Base-by-base conservation (phyloP, 2,329 filamentous ascomycete species). In the Acrodontium crateriforme region DNA sequence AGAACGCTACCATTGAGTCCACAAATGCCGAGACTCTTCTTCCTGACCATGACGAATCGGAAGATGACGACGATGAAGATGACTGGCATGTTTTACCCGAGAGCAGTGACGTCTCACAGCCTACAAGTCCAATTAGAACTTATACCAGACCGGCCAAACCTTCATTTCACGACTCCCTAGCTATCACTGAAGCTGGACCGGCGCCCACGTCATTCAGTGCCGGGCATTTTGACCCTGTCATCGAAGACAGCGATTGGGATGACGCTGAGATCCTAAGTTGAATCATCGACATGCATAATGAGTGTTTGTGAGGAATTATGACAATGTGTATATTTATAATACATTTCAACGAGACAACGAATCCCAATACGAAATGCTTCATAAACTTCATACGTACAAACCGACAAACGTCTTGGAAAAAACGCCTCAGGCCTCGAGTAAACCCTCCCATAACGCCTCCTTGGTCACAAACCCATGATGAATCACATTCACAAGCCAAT, bases 401-500 rank as follows among this genome's bases (percentile, higher is more conserved):
- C n/a, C n/a, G n/a, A n/a, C n/a, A n/a, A n/a, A n/a, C n/a, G n/a
- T n/a, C n/a, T n/a, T n/a, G n/a, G n/a, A n/a, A n/a, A n/a, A n/a
- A n/a, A n/a, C n/a, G n/a, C n/a, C n/a, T n/a, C n/a, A n/a, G n/a
- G n/a, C n/a, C n/a, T n/a, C n/a, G n/a, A 40, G 16, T 21, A 43
- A 25, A 38, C 42, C 42, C 14, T 74, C 61, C 81, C 82, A 89
- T 44, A 89, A 51, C 14, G 71, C 77, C 26, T 81, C 67, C 35
- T 63, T 62, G 27, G 84, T 70, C 9, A 84, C 60, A 52, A 69
- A 89, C 29, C 78, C 74, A 45, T 85, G 81, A 53, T 84, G 78
- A 44, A 89, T 87, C 32, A 89, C 67, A 59, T 93, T 95, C 23
- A 95, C 84, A 42, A 98, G 60, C 79, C 85, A 94, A 40, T 72